Conservation (phyloP, 805 yeast genomes). For the Brettanomyces sp. region DNA sequence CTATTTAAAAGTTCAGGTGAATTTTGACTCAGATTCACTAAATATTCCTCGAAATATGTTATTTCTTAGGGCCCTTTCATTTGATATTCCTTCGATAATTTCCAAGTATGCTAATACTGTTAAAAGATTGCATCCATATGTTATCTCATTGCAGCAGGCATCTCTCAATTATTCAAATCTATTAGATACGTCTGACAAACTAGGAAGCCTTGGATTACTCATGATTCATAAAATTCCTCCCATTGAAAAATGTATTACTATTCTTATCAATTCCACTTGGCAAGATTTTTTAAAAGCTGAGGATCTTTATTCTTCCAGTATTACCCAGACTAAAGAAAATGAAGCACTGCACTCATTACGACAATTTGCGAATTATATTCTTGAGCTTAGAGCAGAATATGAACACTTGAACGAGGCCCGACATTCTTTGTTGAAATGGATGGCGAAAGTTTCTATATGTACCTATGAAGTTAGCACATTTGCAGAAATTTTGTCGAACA, state of each 20-base stretch:
- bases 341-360: slow-evolving; percentile 22
- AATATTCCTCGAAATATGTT: slow-evolving; percentile 43
- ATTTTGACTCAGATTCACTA: slow-evolving; percentile 34
- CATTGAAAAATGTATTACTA: slow-evolving; percentile 25
- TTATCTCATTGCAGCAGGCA: slow-evolving; percentile 44
- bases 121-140: slow-evolving; percentile 46
- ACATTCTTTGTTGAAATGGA: slow-evolving; percentile 10
- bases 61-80: slow-evolving; percentile 39
- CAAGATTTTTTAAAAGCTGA: slow-evolving; percentile 36
- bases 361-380: slow-evolving; percentile 20
- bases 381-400: slow-evolving; percentile 22
- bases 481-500: background rate
- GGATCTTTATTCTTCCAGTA: slow-evolving; percentile 30
- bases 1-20: slow-evolving; percentile 31
- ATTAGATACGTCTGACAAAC: slow-evolving; percentile 10
- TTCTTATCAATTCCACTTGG: slow-evolving; percentile 42
- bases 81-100: slow-evolving; percentile 47
- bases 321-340: slow-evolving; percentile 19
- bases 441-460: background rate
- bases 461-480: background rate
- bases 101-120: slow-evolving; percentile 38
- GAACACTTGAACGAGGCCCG: slow-evolving; percentile 16
- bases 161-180: slow-evolving; percentile 28
- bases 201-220: slow-evolving; percentile 34
- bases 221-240: slow-evolving; percentile 17